Evolutionary conservation across 331 rosid genomes (phyloP).

Genomic region (Arachis monticola): DNA sequence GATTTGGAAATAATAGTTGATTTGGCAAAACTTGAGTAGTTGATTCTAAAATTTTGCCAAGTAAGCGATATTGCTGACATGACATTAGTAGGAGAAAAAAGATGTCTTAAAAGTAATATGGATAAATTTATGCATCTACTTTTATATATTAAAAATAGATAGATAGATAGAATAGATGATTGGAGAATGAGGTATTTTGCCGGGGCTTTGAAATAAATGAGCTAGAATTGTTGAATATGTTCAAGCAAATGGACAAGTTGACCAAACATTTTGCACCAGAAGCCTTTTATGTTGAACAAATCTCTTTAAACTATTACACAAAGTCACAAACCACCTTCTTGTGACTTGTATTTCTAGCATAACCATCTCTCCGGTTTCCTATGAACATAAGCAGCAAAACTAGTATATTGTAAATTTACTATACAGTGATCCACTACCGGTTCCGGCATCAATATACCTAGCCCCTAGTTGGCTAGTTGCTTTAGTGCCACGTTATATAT

Average conservation of each 20-base stretch:
- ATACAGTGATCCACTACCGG: background rate
- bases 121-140: too few species aligned
- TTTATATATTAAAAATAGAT: too few species aligned
- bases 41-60: too few species aligned
- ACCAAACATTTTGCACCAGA: background rate
- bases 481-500: background rate
- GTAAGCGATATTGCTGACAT: too few species aligned
- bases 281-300: background rate
- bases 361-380: conserved; percentile 14
- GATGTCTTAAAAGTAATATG: too few species aligned
- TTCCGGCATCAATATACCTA: too few species aligned
- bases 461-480: too few species aligned
- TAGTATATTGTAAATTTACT: background rate
- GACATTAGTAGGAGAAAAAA: too few species aligned
- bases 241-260: background rate
- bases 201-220: background rate
- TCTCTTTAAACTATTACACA: too few species aligned
- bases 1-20: too few species aligned
- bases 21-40: too few species aligned
- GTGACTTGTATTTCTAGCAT: conserved; percentile 1
- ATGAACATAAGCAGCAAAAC: background rate
- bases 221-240: background rate
- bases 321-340: too few species aligned
- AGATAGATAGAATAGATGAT: background rate
- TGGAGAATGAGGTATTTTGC: background rate